A percentile compares a stretch with the other conserved stretches of the same genome.
These are phyloP conservation scores for Salvia hispanica DNA, from an alignment of 257 asterid species.

Conservation along the genomic window DNA sequence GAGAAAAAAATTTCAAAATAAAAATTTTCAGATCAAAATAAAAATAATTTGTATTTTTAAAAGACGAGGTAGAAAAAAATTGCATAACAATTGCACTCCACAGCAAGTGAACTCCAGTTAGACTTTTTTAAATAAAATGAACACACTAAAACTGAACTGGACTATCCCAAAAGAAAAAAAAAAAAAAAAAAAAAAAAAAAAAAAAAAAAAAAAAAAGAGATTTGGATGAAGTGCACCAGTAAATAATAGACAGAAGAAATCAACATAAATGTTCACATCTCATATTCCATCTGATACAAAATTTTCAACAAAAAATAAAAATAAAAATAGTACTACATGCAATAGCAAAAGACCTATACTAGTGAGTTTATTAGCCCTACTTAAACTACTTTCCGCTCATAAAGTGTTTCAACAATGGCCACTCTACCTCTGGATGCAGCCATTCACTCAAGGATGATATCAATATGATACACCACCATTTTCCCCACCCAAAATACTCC, in stretches of 20 bases:
- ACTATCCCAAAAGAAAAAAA: too few relatives aligned
- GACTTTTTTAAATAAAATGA: too few relatives aligned
- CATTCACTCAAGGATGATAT: slow-evolving; percentile 21
- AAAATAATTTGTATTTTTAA: too few relatives aligned
- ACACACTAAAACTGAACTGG: too few relatives aligned
- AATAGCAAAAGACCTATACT: slow-evolving; percentile 26
- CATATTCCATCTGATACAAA: slow-evolving; percentile 11
- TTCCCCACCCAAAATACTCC: slow-evolving; percentile 24
- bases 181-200: too few relatives aligned
- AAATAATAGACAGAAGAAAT: background rate
- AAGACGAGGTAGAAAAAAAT: too few relatives aligned
- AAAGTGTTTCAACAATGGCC: slow-evolving; percentile 25
- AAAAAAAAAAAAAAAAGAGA: too few relatives aligned
- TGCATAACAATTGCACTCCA: too few relatives aligned
- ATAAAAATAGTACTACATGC: background rate
- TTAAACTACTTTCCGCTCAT: slow-evolving; percentile 22
- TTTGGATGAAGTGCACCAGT: background rate
- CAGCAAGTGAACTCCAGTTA: too few relatives aligned
- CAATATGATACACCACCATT: slow-evolving; percentile 19
- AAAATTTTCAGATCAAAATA: too few relatives aligned
- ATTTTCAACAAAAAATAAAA: slow-evolving; percentile 9
- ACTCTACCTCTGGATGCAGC: slow-evolving; percentile 12
- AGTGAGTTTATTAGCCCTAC: slow-evolving; percentile 27
- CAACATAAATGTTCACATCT: slow-evolving; percentile 5
- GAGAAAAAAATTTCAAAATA: too few relatives aligned